Conservation (phyloP, 495 filamentous ascomycete species). For the Penicillium fimorum region DNA sequence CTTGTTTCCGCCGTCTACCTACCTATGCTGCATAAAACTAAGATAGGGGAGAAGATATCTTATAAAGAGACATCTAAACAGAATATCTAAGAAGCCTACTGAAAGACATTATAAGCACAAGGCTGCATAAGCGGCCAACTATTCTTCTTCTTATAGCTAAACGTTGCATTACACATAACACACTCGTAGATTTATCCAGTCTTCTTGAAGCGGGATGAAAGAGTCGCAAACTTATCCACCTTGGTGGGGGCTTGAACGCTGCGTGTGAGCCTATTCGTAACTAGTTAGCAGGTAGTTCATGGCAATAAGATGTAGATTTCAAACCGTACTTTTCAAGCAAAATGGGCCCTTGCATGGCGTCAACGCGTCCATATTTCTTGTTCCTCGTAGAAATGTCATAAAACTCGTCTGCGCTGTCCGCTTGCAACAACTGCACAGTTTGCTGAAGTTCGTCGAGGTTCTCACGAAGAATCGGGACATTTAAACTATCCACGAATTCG, state of each 20-base stretch:
- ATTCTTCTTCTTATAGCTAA: background rate
- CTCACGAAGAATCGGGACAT: slow-evolving; percentile 74
- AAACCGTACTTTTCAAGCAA: slow-evolving; percentile 78
- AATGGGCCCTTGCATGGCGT: slow-evolving; percentile 78
- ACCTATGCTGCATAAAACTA: too few species aligned
- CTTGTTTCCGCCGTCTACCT: too few species aligned
- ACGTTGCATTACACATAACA: background rate
- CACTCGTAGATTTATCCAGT: slow-evolving; percentile 21
- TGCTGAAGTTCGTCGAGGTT: slow-evolving; percentile 92
- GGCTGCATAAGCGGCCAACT: too few species aligned
- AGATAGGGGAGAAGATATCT: too few species aligned
- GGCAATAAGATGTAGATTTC: background rate
- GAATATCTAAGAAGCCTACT: too few species aligned
- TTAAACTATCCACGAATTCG: slow-evolving; percentile 79
- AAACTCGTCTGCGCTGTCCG: slow-evolving; percentile 89
- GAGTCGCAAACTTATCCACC: slow-evolving; percentile 62
- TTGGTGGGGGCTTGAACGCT: slow-evolving; percentile 58
- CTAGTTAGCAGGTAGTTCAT: slow-evolving; percentile 39
- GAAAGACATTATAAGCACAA: too few species aligned
- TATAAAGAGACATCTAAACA: too few species aligned
- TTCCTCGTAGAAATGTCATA: slow-evolving; percentile 84
- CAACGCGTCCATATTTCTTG: slow-evolving; percentile 91
- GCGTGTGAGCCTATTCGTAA: slow-evolving; percentile 55
- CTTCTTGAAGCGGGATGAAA: slow-evolving; percentile 71
- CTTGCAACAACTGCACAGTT: slow-evolving; percentile 81